Evolutionary conservation across 495 filamentous ascomycete genomes (phyloP).

Genomic region (Aspergillus conjunctus): DNA sequence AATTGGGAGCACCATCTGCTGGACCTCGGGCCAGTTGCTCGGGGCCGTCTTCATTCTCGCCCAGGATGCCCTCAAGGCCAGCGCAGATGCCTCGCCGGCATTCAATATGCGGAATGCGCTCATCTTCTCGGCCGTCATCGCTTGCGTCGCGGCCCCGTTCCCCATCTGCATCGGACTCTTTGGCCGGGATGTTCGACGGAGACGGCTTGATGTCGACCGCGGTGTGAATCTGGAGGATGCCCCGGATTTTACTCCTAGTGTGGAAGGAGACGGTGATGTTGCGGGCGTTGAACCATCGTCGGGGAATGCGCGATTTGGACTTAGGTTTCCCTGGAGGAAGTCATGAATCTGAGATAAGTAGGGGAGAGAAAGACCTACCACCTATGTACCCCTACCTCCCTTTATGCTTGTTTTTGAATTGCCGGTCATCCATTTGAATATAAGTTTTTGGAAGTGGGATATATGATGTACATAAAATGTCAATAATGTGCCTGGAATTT

Average conservation of each 20-base stretch:
- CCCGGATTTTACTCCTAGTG: constrained; percentile 1
- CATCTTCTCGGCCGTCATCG: constrained; percentile 75
- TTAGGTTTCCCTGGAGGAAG: constrained; percentile 11
- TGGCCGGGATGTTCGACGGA: constrained; percentile 54
- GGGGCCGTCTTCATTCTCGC: constrained; percentile 83
- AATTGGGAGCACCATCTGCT: constrained; percentile 78
- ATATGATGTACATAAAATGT: too few relatives aligned
- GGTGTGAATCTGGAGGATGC: constrained; percentile 30
- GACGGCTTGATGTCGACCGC: constrained; percentile 61
- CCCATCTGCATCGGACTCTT: constrained; percentile 68
- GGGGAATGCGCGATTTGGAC: constrained; percentile 5
- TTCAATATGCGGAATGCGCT: constrained; percentile 72
- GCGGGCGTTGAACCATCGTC: background rate
- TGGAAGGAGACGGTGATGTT: background rate
- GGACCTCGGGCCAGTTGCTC: constrained; percentile 70
- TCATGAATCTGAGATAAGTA: background rate
- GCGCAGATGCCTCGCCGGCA: constrained; percentile 55
- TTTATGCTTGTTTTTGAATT: too few relatives aligned
- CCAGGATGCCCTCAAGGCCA: constrained; percentile 75
- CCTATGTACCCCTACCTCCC: too few relatives aligned
- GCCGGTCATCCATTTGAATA: too few relatives aligned
- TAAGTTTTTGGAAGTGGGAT: too few relatives aligned
- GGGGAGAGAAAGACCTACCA: background rate
- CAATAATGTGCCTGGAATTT: too few relatives aligned
- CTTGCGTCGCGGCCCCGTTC: constrained; percentile 63